These are phyloP conservation scores for Austroboletus festivus DNA, from an alignment of 768 basidiomycete species.

Conservation along the genomic window DNA sequence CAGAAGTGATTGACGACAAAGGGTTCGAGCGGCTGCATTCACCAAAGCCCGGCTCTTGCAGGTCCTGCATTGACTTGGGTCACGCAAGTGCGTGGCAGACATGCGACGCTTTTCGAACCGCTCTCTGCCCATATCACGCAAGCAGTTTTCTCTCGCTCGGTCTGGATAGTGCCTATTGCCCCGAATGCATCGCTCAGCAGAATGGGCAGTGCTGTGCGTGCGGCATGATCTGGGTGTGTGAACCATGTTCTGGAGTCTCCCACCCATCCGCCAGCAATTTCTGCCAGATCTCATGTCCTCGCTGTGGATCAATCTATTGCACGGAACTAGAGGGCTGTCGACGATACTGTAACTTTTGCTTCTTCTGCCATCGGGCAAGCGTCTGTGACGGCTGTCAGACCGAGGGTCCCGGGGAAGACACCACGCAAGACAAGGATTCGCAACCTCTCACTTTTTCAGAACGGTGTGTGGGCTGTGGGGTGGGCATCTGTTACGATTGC, in stretches of 20 bases:
- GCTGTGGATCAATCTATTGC: slow-evolving; percentile 1
- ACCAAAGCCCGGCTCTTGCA: neutral
- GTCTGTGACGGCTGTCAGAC: neutral
- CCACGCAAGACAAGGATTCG: neutral
- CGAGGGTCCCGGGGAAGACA: neutral
- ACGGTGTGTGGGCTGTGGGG: neutral
- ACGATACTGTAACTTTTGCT: neutral
- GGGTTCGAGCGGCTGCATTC: neutral
- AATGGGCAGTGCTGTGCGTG: neutral
- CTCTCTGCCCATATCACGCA: too few species aligned
- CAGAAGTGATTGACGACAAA: neutral
- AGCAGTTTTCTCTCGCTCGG: too few species aligned
- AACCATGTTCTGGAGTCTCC: neutral
- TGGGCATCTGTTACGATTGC: neutral
- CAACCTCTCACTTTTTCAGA: too few species aligned
- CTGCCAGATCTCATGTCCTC: neutral
- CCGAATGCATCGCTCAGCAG: neutral
- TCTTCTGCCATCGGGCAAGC: neutral
- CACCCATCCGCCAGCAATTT: too few species aligned
- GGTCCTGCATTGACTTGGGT: neutral
- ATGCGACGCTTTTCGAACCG: neutral
- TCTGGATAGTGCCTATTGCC: neutral
- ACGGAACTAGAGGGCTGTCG: neutral
- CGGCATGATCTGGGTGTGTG: neutral
- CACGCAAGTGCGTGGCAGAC: neutral